Percentiles rank a stretch among this genome's conserved stretches.
These are phyloP conservation scores for Saccharomycopsis sp. DNA, from an alignment of 805 yeast genomes.

Conservation along the genomic window DNA sequence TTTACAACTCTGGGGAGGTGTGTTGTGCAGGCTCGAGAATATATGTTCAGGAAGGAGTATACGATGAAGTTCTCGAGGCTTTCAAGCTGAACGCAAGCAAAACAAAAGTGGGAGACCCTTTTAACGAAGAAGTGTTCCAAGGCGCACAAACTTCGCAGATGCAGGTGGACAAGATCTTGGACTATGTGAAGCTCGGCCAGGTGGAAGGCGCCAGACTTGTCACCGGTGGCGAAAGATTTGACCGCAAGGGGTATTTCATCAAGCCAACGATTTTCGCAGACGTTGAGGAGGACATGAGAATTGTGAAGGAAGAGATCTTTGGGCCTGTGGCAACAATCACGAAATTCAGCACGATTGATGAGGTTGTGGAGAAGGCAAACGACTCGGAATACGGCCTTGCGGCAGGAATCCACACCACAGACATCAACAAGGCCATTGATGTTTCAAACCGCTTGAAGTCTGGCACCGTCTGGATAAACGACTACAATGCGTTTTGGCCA, in stretches of 20 bases:
- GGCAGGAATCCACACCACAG: constrained; percentile 80
- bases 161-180: constrained; percentile 72
- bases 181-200: constrained; percentile 68
- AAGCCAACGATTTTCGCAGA: constrained; percentile 71
- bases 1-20: constrained; percentile 91
- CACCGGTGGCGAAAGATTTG: constrained; percentile 59
- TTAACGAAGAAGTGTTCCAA: constrained; percentile 66
- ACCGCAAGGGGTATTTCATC: constrained; percentile 57
- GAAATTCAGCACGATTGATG: constrained; percentile 76
- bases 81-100: constrained; percentile 45
- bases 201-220: constrained; percentile 74
- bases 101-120: constrained; percentile 74
- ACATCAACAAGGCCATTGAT: constrained; percentile 64
- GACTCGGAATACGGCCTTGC: constrained; percentile 80
- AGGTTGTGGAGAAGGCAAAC: constrained; percentile 71
- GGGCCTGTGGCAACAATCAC: constrained; percentile 88
- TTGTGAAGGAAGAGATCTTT: constrained; percentile 72
- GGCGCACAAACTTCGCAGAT: constrained; percentile 86
- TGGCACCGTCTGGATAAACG: constrained; percentile 90
- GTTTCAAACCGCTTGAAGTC: constrained; percentile 70
- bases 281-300: constrained; percentile 55
- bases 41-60: constrained; percentile 76
- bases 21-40: constrained; percentile 93
- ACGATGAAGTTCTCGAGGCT: constrained; percentile 63
- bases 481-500: constrained; percentile 81